A percentile compares a stretch with the other conserved stretches of the same genome.
phyloP scores from a whole-genome alignment of 805 yeast species.

The Ogataea nonfermentans region DNA sequence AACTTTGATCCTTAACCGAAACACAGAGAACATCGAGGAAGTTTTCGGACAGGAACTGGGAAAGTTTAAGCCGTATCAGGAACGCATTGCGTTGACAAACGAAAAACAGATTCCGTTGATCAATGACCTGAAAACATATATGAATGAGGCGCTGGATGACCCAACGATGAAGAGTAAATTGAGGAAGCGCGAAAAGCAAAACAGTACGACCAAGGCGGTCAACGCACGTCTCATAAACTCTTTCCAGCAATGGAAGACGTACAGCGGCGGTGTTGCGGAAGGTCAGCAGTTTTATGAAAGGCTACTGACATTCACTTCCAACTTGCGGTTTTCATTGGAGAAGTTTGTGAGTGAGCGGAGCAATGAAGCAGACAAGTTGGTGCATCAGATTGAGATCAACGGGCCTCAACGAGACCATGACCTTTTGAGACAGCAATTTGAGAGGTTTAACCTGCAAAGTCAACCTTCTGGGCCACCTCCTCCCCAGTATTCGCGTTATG shows the following conservation, averaged over 20 bases:
- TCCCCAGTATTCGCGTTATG: constrained; percentile 5
- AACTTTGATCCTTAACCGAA: constrained; percentile 56
- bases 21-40: constrained; percentile 42
- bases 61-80: constrained; percentile 69
- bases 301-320: constrained; percentile 37
- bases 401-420: constrained; percentile 25
- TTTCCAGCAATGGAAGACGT: constrained; percentile 55
- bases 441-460: constrained; percentile 17
- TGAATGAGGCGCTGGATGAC: constrained; percentile 46
- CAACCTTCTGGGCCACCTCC: constrained; percentile 14
- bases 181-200: constrained; percentile 41
- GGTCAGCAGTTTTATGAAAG: constrained; percentile 66
- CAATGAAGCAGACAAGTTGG: constrained; percentile 25
- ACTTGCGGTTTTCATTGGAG: constrained; percentile 27
- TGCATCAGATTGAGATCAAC: constrained; percentile 13
- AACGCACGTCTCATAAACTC: constrained; percentile 47
- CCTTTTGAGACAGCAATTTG: constrained; percentile 19
- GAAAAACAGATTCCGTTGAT: constrained; percentile 58
- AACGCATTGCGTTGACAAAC: constrained; percentile 66
- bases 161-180: constrained; percentile 43
- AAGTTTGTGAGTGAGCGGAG: constrained; percentile 30
- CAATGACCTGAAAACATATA: constrained; percentile 39
- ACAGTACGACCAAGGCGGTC: constrained; percentile 36
- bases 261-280: constrained; percentile 54
- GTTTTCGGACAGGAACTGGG: constrained; percentile 69